Conservation (phyloP, 148 eudicot species). For the Rhododendron ferrugineum region DNA sequence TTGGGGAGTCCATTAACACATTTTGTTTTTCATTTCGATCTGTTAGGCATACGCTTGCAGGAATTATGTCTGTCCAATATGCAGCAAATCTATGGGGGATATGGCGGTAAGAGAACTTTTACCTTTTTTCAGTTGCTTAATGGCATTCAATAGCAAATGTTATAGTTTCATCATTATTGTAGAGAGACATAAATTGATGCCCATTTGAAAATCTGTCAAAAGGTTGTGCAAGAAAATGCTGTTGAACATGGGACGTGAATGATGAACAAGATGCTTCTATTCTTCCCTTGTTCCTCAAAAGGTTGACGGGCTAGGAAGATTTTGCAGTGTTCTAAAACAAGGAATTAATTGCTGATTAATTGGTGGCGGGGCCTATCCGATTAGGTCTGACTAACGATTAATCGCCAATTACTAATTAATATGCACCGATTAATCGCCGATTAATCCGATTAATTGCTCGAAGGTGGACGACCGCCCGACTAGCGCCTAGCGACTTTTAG, state of each 20-base stretch:
- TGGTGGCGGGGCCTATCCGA: too few relatives aligned
- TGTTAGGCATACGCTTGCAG: slow-evolving; percentile 79
- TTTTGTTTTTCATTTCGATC: background rate
- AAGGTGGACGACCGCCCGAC: too few relatives aligned
- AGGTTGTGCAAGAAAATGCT: background rate
- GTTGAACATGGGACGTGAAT: background rate
- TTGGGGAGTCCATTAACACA: background rate
- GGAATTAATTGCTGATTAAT: too few relatives aligned
- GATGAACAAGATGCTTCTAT: background rate
- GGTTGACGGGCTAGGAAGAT: background rate
- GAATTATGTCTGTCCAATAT: slow-evolving; percentile 80
- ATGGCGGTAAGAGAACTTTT: slow-evolving; percentile 65
- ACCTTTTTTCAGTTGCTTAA: background rate
- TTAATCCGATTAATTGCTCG: too few relatives aligned
- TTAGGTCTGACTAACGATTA: too few relatives aligned
- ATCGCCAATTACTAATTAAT: too few relatives aligned
- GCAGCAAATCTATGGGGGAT: slow-evolving; percentile 93
- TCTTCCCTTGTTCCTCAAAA: background rate
- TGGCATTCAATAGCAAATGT: background rate
- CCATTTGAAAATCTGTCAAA: slow-evolving; percentile 1
- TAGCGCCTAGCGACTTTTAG: too few relatives aligned
- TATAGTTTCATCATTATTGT: background rate
- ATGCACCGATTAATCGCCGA: too few relatives aligned
- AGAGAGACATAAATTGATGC: background rate
- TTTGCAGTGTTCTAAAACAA: too few relatives aligned